Conservation (phyloP, 1,284 basidiomycete species). For the Lignosus rhinocerotis region DNA sequence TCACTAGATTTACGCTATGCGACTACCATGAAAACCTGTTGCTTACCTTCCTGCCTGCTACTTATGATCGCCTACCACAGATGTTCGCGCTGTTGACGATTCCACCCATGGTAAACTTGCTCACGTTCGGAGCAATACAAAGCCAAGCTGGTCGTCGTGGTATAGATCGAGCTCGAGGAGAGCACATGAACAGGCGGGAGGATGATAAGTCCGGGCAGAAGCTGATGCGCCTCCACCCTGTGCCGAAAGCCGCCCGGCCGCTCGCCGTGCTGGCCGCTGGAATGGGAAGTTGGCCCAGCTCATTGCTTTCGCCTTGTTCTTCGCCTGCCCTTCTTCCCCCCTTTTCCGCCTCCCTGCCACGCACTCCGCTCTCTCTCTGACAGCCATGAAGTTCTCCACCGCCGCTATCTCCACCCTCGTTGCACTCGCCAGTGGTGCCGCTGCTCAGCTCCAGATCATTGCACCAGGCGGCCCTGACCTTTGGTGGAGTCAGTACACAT, state of each 20-base stretch:
- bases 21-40: no score
- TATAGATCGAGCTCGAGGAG: background rate
- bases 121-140: no score
- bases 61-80: no score
- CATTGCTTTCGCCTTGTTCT: slow-evolving; percentile 13
- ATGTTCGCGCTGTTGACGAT: no score
- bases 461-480: slow-evolving; percentile 37
- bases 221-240: background rate
- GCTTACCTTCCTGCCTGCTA: no score
- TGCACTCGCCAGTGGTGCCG: slow-evolving; percentile 37
- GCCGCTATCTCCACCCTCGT: slow-evolving; percentile 35
- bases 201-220: background rate
- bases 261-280: background rate
- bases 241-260: slow-evolving; percentile 5
- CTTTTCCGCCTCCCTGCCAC: slow-evolving; percentile 2
- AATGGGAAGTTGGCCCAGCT: background rate
- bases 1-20: no score
- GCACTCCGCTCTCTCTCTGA: slow-evolving; percentile 3
- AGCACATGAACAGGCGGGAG: background rate
- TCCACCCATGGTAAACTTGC: no score
- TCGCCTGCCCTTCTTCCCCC: background rate
- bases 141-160: background rate
- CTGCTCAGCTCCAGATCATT: slow-evolving; percentile 39
- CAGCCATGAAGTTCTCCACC: slow-evolving; percentile 40
- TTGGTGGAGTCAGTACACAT: slow-evolving; percentile 50